A percentile compares a stretch with the other conserved stretches of the same genome.
These are phyloP conservation scores for Elsinoe fawcettii DNA, from an alignment of 2,329 filamentous ascomycete genomes.

Conservation along the genomic window DNA sequence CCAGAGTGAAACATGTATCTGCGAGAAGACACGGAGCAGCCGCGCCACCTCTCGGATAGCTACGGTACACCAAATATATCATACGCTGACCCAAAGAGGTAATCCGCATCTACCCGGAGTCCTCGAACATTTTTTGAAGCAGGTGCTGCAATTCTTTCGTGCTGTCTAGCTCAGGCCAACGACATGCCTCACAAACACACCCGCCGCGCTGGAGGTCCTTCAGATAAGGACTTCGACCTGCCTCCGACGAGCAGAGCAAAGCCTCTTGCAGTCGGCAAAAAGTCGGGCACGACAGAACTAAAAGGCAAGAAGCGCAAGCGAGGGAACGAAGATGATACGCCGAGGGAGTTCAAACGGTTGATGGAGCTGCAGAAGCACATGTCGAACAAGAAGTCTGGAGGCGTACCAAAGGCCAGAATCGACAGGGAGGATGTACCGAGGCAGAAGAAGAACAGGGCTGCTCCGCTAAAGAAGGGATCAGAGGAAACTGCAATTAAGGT, in stretches of 20 bases:
- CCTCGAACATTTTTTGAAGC: background rate
- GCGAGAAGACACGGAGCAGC: slow-evolving; percentile 8
- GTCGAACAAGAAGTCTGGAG: background rate
- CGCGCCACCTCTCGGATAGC: background rate
- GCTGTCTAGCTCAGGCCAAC: background rate
- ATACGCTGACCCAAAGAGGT: background rate
- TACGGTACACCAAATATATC: background rate
- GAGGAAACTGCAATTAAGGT: slow-evolving; percentile 14
- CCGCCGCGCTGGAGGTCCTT: slow-evolving; percentile 13
- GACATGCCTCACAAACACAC: slow-evolving; percentile 30
- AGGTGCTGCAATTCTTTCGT: background rate
- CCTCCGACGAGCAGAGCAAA: slow-evolving; percentile 54
- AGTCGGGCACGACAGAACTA: slow-evolving; percentile 24
- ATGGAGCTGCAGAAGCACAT: slow-evolving; percentile 57
- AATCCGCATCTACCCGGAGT: background rate
- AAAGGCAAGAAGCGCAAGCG: slow-evolving; percentile 25
- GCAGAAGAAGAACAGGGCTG: background rate
- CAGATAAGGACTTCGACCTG: slow-evolving; percentile 47
- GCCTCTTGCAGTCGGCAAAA: slow-evolving; percentile 49
- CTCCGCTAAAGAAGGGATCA: slow-evolving; percentile 29
- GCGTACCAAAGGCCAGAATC: slow-evolving; percentile 31
- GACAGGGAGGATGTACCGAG: background rate
- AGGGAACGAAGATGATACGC: slow-evolving; percentile 62
- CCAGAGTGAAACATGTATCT: background rate
- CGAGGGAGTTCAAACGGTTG: slow-evolving; percentile 75